Base-by-base conservation (phyloP, 1,284 basidiomycete species). In the Malassezia vespertilionis region DNA sequence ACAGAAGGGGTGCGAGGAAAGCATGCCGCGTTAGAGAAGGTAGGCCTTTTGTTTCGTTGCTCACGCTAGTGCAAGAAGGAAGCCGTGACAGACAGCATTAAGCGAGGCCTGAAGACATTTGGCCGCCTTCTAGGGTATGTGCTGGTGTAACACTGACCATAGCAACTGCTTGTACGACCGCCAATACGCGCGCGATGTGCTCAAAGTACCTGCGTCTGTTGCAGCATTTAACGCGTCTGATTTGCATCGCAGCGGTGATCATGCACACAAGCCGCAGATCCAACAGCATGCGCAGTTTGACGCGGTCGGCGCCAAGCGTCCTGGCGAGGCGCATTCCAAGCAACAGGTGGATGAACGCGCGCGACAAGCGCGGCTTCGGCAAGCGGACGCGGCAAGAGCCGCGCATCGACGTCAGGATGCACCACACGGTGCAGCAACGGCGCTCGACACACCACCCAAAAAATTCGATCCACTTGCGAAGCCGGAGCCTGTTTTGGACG, bases 161-260 rank as follows among this genome's bases (percentile, higher is more conserved):
- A 55, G 54, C 17, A 93, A 95, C 65, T 97, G 91, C 71, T 74
- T 95, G 20, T 96, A 96, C 65, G 91, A 96, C 73, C 90, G 89
- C 72, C 73, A 80, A 12, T 95, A 87, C 69, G 78, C 84, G 1
- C 79, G 82, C 48, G 83, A 90, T 61, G 77, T 96, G 12, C 75
- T 80, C 36, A 90, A 90, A 72, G 82, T 95, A 55, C 88, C 84
- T 65, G 36, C 41, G 11, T 78, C 79, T 32, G 79, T 80, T 2
- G 87, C 89, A 62, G 37, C 42, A 20, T 44, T 51, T 11, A 20
- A 44, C 21, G 27, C 43, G 17, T 24, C n/a, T 17, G 43, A 51
- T 7, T 26, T 51, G 24, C 41, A 51, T 28, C 42, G 48, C n/a
- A 34, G 40, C 21, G 22, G n/a, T 1, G 40, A 42, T 17, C n/a